Evolutionary conservation across 2,329 filamentous ascomycete genomes (phyloP).

Genomic region (Niveomyces coronatus): DNA sequence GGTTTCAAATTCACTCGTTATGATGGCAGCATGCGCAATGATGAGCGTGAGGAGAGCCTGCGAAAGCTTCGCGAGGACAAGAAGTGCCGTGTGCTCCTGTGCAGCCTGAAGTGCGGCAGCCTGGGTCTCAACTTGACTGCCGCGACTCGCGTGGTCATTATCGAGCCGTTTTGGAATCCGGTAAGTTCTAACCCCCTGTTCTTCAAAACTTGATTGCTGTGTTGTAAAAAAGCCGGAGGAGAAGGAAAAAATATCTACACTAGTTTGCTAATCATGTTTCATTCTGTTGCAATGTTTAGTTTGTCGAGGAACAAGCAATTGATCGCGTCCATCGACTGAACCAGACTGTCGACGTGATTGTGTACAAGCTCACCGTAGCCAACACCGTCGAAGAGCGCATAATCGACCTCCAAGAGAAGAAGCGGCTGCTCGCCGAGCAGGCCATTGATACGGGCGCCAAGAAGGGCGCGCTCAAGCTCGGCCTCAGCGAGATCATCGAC

Average conservation of each 20-base stretch:
- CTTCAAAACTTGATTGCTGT: too few species aligned
- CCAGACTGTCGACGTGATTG: conserved; percentile 85
- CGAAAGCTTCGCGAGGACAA: conserved; percentile 64
- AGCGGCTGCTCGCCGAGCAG: conserved; percentile 80
- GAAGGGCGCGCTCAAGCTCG: conserved; percentile 68
- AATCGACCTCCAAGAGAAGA: conserved; percentile 87
- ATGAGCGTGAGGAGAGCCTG: conserved; percentile 79
- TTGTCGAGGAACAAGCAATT: conserved; percentile 97
- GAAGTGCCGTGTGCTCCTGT: conserved; percentile 72
- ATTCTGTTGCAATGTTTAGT: too few species aligned
- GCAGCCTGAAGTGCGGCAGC: conserved; percentile 87
- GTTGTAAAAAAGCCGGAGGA: too few species aligned
- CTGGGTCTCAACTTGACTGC: conserved; percentile 90
- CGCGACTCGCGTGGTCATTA: conserved; percentile 82
- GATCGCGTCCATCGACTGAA: conserved; percentile 98
- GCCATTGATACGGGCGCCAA: conserved; percentile 76
- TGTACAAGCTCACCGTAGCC: conserved; percentile 86
- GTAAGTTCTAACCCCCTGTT: conserved; percentile 42
- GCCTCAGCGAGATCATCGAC: conserved; percentile 85
- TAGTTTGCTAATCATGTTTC: conserved; percentile 8
- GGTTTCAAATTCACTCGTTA: conserved; percentile 78
- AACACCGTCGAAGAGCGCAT: conserved; percentile 89
- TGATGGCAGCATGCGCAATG: conserved; percentile 91
- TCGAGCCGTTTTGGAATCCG: conserved; percentile 98
- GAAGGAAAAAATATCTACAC: too few species aligned